Conservation (phyloP, 1,284 basidiomycete genomes). For the Melampsora larici-populina region DNA sequence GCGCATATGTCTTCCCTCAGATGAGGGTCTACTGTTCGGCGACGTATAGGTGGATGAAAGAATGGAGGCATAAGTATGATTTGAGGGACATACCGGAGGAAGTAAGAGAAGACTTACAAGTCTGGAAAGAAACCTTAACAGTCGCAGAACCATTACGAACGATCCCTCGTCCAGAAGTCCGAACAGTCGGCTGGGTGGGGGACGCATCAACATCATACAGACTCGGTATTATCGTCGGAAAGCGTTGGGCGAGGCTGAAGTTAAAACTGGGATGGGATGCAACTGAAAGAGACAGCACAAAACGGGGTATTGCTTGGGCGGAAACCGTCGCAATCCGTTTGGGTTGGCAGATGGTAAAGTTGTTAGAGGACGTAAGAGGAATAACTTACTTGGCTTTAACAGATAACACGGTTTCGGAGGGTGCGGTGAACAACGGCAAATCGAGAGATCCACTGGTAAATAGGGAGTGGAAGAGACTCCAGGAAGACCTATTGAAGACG, state of each 20-base stretch:
- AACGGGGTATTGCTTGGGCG: background rate
- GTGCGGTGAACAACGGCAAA: conserved; percentile 12
- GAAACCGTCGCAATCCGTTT: conserved; percentile 2
- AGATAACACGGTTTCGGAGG: too few species aligned
- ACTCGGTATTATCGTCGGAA: background rate
- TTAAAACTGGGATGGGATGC: background rate
- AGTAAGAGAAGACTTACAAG: background rate
- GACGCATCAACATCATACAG: conserved; percentile 9
- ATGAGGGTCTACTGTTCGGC: background rate
- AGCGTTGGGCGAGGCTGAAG: background rate
- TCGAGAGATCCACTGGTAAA: background rate
- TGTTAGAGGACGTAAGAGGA: background rate
- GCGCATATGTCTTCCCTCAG: background rate
- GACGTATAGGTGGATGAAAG: background rate
- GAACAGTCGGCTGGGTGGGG: conserved; percentile 1
- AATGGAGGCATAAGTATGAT: background rate
- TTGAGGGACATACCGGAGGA: background rate
- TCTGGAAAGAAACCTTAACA: background rate
- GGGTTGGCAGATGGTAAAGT: background rate
- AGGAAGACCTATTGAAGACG: background rate
- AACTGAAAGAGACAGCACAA: too few species aligned
- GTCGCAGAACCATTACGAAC: background rate
- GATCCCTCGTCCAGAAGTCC: background rate
- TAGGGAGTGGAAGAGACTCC: conserved; percentile 9
- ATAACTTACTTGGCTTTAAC: background rate